Base-by-base conservation (phyloP, 2,329 filamentous ascomycete species). In the Fusarium sarcochroum region DNA sequence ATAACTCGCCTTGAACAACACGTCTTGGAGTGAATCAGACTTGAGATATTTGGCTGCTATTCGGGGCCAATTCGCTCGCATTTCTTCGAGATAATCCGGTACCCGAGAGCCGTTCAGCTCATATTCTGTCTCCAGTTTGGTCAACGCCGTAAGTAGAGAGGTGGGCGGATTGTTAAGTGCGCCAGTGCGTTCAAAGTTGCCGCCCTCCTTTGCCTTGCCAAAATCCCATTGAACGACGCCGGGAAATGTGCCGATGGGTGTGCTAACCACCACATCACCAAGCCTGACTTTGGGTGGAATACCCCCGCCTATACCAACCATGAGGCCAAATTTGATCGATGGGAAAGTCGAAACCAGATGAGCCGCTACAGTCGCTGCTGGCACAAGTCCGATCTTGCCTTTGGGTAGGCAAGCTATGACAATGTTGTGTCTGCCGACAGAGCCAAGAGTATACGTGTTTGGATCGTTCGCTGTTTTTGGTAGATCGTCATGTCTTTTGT, bases 211-310 rank as follows among this genome's bases (percentile, higher is more conserved):
- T 9, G 52, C 38, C 50, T 67, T 59, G 15, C 58, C 49, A 5
- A 61, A 50, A 18, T 64, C 52, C 37, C 53, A 68, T 10, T 66
- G 58, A 15, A 63, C 42, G 2, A 68, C 54, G 1, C 58, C 63
- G 20, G 61, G 34, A 53, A 17, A 48, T 4, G 46, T 32, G 8
- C 32, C 20, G 0, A 15, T 4, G 1, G 53, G 62, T 9, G 38
- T 44, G 25, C 62, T 58, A 2, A 66, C 65, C 0, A 66, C 65
- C 2, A 68, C 49, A 44, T 68, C 65, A 4, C 65, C 65, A 3
- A 66, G 49, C 5, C 62, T 27, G 5, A 68, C 58, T 1, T 53
- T 47, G 2, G 42, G 49, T 20, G 62, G 62, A 1, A 63, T 30
- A 5, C 62, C 62, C 9, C 46, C 62, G 7, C 65, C 65, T 5